Conservation (phyloP, 345 rosid species). For the Eucalyptus erythrocorys region DNA sequence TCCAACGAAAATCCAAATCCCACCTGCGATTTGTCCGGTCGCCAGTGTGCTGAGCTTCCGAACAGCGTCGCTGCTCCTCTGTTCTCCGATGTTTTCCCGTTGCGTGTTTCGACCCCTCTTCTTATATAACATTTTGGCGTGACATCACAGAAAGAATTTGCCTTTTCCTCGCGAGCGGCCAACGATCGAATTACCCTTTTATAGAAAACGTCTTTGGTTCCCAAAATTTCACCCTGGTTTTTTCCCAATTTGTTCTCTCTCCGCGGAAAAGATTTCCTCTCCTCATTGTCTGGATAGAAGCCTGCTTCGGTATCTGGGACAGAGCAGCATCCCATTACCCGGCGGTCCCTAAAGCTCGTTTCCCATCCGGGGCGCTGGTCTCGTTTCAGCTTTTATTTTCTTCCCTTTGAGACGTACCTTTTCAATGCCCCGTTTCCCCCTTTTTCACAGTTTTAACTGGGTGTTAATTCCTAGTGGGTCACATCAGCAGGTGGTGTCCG, state of each 20-base stretch:
- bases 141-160: not conserved
- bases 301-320: constrained; percentile 26
- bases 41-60: constrained; percentile 1
- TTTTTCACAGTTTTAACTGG: constrained; percentile 59
- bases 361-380: not conserved
- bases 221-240: not conserved
- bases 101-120: not conserved
- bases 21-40: not conserved
- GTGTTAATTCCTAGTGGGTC: constrained; percentile 87
- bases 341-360: constrained; percentile 13
- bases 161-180: not conserved
- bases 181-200: not conserved
- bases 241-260: not conserved
- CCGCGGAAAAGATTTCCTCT: not conserved
- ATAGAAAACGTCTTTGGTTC: not conserved
- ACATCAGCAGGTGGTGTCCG: constrained; percentile 76
- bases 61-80: not conserved
- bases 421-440: not conserved
- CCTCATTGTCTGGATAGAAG: not conserved
- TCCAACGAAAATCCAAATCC: not conserved
- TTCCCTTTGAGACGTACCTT: not conserved
- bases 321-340: not conserved
- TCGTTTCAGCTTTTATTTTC: not conserved
- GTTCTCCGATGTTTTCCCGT: not conserved
- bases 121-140: not conserved